Percentiles rank a stretch among this genome's conserved stretches.
Conservation (phyloP, 441 rosid species). For the Adansonia madagascariensis region DNA sequence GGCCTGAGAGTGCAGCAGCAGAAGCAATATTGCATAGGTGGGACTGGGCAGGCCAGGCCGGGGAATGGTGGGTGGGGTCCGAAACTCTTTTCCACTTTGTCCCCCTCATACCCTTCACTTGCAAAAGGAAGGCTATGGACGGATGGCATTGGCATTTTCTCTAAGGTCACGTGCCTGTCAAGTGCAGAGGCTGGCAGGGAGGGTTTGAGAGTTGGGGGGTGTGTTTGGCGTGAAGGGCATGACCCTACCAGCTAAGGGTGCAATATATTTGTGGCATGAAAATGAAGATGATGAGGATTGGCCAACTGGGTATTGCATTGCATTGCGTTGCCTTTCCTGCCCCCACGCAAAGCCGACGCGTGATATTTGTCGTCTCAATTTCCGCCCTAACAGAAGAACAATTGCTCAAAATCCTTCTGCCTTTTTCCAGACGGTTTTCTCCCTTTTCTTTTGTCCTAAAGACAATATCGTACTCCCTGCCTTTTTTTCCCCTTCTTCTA, state of each 20-base stretch:
- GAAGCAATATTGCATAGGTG: too few relatives aligned
- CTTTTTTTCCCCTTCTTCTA: not conserved
- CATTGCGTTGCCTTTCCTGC: slow-evolving; percentile 10
- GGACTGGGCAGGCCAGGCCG: not conserved
- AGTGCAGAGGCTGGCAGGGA: not conserved
- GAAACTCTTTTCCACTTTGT: slow-evolving; percentile 21
- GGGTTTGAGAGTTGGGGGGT: not conserved
- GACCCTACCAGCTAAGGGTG: slow-evolving; percentile 32
- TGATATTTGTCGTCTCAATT: slow-evolving; percentile 29
- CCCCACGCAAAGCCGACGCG: slow-evolving; percentile 30
- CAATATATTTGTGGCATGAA: not conserved
- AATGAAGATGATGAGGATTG: not conserved
- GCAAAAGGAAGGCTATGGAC: not conserved
- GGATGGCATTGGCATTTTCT: not conserved
- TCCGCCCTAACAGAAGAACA: slow-evolving; percentile 17
- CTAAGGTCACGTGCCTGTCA: slow-evolving; percentile 4
- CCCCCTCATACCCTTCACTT: slow-evolving; percentile 33
- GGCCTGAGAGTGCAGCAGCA: not conserved
- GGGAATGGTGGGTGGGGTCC: slow-evolving; percentile 22
- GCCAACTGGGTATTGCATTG: too few relatives aligned
- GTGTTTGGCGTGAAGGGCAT: slow-evolving; percentile 34
- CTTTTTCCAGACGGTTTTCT: slow-evolving; percentile 20
- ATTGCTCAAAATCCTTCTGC: not conserved
- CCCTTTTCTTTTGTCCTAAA: slow-evolving; percentile 14
- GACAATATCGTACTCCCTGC: not conserved